These are phyloP conservation scores for Plasmodium sp. DNA, from an alignment of 169 alveolate species.

Conservation along the genomic window DNA sequence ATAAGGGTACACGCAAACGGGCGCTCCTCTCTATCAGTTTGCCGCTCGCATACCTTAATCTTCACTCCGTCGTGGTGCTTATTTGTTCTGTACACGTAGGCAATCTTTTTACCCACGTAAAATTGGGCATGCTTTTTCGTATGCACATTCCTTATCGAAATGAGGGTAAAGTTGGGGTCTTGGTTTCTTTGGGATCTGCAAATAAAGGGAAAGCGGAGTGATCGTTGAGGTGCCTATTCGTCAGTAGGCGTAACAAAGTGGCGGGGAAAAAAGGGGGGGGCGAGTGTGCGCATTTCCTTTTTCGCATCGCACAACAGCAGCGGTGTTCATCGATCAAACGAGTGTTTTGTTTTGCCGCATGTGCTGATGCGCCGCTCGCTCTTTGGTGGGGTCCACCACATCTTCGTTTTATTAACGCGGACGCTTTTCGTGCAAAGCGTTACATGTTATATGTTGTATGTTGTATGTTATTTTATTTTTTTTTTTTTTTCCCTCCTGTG, in stretches of 20 bases:
- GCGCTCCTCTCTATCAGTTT: neutral
- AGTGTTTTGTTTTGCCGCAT: neutral
- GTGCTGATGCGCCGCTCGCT: neutral
- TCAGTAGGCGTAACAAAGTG: neutral
- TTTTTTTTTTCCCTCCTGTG: neutral
- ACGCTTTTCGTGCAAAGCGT: neutral
- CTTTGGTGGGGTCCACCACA: neutral
- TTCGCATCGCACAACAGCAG: neutral
- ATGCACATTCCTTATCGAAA: slow-evolving; percentile 96
- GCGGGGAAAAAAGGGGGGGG: neutral
- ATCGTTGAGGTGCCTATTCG: neutral
- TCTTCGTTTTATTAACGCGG: neutral
- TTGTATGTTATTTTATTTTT: too few species aligned
- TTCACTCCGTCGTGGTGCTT: slow-evolving; percentile 92
- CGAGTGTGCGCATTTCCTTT: neutral
- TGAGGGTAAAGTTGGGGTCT: slow-evolving; percentile 94
- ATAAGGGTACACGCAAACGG: neutral
- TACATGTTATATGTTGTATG: too few species aligned
- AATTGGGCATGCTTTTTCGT: slow-evolving; percentile 95
- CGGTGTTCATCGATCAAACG: neutral
- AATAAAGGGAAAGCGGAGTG: neutral
- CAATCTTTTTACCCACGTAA: slow-evolving; percentile 98
- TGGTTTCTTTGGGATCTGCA: slow-evolving; percentile 94
- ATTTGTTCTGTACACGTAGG: slow-evolving; percentile 97
- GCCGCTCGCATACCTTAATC: slow-evolving; percentile 87